These are phyloP conservation scores for Venturia effusa DNA, from an alignment of 2,329 filamentous ascomycete species.

Conservation along the genomic window DNA sequence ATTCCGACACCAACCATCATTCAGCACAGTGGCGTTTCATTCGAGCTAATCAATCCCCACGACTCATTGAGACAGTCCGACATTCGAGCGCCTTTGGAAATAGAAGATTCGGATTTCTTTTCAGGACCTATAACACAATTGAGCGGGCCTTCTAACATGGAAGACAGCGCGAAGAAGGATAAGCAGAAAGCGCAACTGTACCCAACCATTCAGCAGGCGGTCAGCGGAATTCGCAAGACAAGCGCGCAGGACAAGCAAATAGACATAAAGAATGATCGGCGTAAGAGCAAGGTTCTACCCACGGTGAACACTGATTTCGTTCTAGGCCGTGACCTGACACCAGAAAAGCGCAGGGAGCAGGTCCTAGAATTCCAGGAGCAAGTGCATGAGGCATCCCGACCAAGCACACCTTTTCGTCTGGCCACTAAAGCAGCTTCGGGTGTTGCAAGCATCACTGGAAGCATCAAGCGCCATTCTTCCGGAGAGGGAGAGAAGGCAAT, in stretches of 20 bases:
- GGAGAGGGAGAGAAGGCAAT: background rate
- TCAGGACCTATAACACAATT: background rate
- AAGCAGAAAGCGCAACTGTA: background rate
- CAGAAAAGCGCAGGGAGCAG: background rate
- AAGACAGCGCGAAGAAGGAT: background rate
- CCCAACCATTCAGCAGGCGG: background rate
- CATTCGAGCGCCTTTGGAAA: slow-evolving; percentile 4
- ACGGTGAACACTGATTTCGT: background rate
- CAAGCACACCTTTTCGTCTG: background rate
- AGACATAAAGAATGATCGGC: background rate
- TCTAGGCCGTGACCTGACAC: background rate
- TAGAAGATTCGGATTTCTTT: background rate
- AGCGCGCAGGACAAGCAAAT: background rate
- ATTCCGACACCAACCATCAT: background rate
- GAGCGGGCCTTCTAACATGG: background rate
- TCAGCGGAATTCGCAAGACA: background rate
- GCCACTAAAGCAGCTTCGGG: background rate
- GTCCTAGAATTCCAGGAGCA: background rate
- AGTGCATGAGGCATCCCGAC: background rate
- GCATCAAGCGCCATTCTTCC: background rate
- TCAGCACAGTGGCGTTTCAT: slow-evolving; percentile 7
- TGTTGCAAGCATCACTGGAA: background rate
- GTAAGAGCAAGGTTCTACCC: background rate
- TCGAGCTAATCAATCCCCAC: slow-evolving; percentile 10
- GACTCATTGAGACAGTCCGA: slow-evolving; percentile 4